Conservation (phyloP, 2,329 filamentous ascomycete species). For the Sporothrix phasma region DNA sequence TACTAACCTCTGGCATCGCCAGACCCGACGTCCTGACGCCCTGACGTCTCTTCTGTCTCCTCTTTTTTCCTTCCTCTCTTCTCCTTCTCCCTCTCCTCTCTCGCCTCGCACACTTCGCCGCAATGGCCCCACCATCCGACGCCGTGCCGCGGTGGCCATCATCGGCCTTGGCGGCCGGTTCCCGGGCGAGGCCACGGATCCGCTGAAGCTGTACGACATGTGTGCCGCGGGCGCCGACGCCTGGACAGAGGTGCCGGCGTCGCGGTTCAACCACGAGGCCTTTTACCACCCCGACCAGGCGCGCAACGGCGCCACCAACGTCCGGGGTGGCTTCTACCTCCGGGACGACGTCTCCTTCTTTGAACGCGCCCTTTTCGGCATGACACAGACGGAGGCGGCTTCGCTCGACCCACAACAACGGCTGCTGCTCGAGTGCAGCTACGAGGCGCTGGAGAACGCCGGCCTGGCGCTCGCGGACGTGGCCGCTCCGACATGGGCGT, state of each 20-base stretch:
- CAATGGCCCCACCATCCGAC: conserved; percentile 7
- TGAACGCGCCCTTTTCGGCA: conserved; percentile 27
- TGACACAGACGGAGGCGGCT: conserved; percentile 24
- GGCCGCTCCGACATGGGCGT: conserved; percentile 18
- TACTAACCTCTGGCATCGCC: background rate
- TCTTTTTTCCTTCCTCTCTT: background rate
- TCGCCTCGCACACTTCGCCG: background rate
- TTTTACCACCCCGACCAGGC: conserved; percentile 24
- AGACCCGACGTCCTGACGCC: too few species aligned
- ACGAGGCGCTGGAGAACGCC: conserved; percentile 24
- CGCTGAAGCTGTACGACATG: conserved; percentile 27
- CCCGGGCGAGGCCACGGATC: conserved; percentile 26
- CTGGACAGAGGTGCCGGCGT: conserved; percentile 20
- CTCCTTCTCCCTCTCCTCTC: background rate
- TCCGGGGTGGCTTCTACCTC: conserved; percentile 27
- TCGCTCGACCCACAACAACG: conserved; percentile 21
- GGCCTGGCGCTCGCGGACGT: conserved; percentile 19
- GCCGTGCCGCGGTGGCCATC: conserved; percentile 26
- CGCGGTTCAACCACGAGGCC: conserved; percentile 28
- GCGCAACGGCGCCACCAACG: conserved; percentile 24
- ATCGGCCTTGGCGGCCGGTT: conserved; percentile 31
- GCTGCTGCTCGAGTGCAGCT: conserved; percentile 19
- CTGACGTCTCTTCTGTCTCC: background rate
- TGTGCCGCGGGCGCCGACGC: conserved; percentile 16
- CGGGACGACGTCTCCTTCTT: conserved; percentile 17